These are phyloP conservation scores for Debaryomycetaceae sp. DNA, from an alignment of 1,139 yeast species.

Conservation along the genomic window DNA sequence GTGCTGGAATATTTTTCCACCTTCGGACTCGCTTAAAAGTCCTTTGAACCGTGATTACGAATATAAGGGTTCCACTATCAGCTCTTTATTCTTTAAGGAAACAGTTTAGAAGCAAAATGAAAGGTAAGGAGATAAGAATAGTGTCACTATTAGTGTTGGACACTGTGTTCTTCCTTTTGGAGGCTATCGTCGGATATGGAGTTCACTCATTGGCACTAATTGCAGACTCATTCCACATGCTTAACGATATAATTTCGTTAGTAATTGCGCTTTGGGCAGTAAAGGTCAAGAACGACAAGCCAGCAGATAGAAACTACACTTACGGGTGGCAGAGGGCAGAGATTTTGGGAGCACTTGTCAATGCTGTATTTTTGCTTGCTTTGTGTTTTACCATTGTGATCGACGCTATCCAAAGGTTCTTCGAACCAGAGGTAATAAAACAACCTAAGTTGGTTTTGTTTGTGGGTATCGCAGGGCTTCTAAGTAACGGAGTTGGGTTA, in stretches of 20 bases:
- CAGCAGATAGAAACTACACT: constrained; percentile 85
- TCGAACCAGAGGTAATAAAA: constrained; percentile 73
- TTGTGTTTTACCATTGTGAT: constrained; percentile 87
- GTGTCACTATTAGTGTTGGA: constrained; percentile 71
- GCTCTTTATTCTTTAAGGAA: no score
- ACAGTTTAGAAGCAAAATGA: constrained; percentile 16
- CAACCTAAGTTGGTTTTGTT: constrained; percentile 76
- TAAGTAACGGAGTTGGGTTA: constrained; percentile 80
- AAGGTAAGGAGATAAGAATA: constrained; percentile 71
- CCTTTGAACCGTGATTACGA: no score
- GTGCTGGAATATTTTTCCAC: no score
- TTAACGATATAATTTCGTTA: constrained; percentile 88
- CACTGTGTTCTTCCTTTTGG: constrained; percentile 79
- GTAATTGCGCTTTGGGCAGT: constrained; percentile 97
- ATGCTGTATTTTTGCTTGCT: constrained; percentile 90
- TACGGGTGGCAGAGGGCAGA: constrained; percentile 98
- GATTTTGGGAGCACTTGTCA: constrained; percentile 87
- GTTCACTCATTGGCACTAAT: constrained; percentile 90
- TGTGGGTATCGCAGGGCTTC: constrained; percentile 81
- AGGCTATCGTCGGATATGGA: constrained; percentile 79
- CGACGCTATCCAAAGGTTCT: constrained; percentile 87
- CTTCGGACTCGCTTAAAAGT: no score
- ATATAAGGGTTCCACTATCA: no score
- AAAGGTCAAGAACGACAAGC: constrained; percentile 74
- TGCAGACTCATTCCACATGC: constrained; percentile 97